Conservation (phyloP, 495 filamentous ascomycete species). For the Talaromyces proteolyticus region DNA sequence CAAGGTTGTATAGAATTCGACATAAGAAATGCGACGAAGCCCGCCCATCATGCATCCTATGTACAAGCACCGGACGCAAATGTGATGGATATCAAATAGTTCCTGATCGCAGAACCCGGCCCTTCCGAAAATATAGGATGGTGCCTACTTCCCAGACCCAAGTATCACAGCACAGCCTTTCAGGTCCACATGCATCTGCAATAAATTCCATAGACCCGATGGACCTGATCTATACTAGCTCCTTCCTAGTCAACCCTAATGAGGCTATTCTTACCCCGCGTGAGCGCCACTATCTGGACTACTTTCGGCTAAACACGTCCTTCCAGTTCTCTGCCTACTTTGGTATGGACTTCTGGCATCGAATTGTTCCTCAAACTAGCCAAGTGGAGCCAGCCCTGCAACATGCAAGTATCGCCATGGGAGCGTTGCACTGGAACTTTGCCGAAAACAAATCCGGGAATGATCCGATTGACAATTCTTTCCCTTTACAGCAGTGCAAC, state of each 20-base stretch:
- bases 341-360: constrained; percentile 43
- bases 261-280: background rate
- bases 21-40: constrained; percentile 59
- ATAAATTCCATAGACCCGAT: too few species aligned
- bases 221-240: too few species aligned
- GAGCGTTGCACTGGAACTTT: constrained; percentile 32
- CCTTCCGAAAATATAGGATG: too few species aligned
- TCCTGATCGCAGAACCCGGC: constrained; percentile 5
- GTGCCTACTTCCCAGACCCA: too few species aligned
- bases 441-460: background rate
- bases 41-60: constrained; percentile 46
- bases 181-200: background rate
- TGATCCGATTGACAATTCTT: constrained; percentile 1
- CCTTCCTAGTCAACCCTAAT: background rate
- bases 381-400: constrained; percentile 43
- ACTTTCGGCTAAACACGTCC: constrained; percentile 19
- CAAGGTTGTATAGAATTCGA: constrained; percentile 29
- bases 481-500: constrained; percentile 40
- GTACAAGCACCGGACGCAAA: constrained; percentile 34
- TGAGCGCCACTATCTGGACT: constrained; percentile 14
- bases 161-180: background rate
- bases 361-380: constrained; percentile 42
- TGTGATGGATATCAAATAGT: constrained; percentile 22
- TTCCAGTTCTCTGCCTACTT: constrained; percentile 36
- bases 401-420: constrained; percentile 38